Base-by-base conservation (phyloP, 1,139 yeast genomes). In the Hyphopichia fennica region DNA sequence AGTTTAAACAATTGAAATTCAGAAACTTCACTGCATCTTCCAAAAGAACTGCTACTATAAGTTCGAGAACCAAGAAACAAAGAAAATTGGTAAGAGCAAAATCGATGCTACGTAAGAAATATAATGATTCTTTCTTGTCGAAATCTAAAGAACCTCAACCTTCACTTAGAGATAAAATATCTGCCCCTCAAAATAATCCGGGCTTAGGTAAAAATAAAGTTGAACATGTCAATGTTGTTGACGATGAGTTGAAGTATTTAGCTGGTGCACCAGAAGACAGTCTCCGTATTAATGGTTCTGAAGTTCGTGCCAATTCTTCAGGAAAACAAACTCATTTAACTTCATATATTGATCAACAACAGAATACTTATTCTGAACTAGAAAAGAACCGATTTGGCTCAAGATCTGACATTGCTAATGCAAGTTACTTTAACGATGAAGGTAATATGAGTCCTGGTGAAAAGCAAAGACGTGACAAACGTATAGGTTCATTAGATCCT, bases 331-430 rank as follows among this genome's bases (percentile, higher is more conserved):
- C 48, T 31, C 67, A 62, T 37, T 53, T 65, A 32, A 54, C 65
- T 4, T 54, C 54, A 19, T 67, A 62, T 43, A 61, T 66, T 19
- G 60, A 58, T 39, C 58, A 63, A 43, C 72, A 67, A 45, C 68
- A 63, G 39, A 48, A 46, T 16, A 47, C 54, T 14, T 59, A 53
- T 29, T 15, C 35, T 6, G 48, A 44, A 25, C 16, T 23, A 17
- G 30, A 30, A 20, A 31, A 30, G 14, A 16, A 37, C 20, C 17
- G 35, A 4, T 37, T 37, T 9, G 25, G 39, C 9, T n/a, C 22
- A 13, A 34, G 30, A 3, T 5, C 22, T 10, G 25, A 34, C 4
- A 11, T 9, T 3, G 6, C 4, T 23, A 25, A 27, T 15, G 6
- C 37, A 5, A n/a, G 18, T 17, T 35, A 35, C 15, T 35, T 35